Evolutionary conservation across 805 yeast genomes (phyloP), one percentile per base, ranked within the genome.

Genomic region (Lipomyces chichibuensis): DNA sequence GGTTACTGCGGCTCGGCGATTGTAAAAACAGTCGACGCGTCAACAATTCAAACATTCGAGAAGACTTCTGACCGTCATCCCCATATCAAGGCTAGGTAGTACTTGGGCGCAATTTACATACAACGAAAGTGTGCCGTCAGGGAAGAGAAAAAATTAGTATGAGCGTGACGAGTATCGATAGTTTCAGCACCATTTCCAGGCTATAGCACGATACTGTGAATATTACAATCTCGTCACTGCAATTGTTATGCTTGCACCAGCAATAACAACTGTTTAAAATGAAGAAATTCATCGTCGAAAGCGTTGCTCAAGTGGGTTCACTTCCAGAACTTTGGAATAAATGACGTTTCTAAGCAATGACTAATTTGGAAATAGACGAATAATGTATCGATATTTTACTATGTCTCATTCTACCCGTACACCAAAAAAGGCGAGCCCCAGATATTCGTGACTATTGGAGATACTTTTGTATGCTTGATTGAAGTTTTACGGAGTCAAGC

Each of bases 391-490:
- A 59, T 65, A n/a, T 65, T 67, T 54, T 67, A 67, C 55, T 62
- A 52, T 9, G 70, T 58, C 13, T 39, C 65, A 8, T 67, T 67
- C 35, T 67, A 59, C 46, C 69, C 70, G 27, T 54, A 49, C 27
- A 33, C 49, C 17, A 43, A 52, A 27, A 29, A 32, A 1, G 20
- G 46, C 23, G 59, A 35, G 1, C 61, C 69, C 4, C 70, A 67
- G 49, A 63, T 67, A 1, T 67, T 67, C 43, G 69, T 65, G 13
- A 62, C 68, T 7, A 54, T 67, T 23, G 70, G 70, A 17, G 70
- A 67, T 46, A 60, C 46, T 13, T 51, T 49, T 32, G 70, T 67
- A 62, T 20, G 70, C 33, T 7, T 7, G 13, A n/a, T 27, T 52
- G 23, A 25, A 52, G 27, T 6, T 27, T 52, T n/a, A 9, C 14